Conservation (phyloP, 768 basidiomycete genomes). For the Pisolithus sp. region DNA sequence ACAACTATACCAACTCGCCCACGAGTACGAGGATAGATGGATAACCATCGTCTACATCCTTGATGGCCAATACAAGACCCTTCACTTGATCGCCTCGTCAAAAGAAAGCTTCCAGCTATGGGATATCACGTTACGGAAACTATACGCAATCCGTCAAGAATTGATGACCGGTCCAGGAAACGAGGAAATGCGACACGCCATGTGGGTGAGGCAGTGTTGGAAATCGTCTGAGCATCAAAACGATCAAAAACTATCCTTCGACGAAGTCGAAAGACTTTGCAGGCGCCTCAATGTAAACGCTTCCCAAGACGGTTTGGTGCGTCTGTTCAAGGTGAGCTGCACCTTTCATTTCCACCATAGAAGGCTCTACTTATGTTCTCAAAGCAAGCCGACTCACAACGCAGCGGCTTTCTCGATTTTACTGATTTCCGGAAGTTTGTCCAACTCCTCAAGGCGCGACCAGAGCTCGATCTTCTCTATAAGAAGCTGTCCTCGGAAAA, state of each 20-base stretch:
- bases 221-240: constrained; percentile 58
- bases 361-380: not conserved
- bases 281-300: constrained; percentile 62
- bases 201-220: constrained; percentile 85
- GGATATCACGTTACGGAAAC: constrained; percentile 56
- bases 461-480: constrained; percentile 71
- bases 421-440: constrained; percentile 77
- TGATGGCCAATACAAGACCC: constrained; percentile 73
- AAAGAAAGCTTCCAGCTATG: constrained; percentile 55
- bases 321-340: constrained; percentile 49
- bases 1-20: constrained; percentile 58
- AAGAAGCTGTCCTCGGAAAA: constrained; percentile 29
- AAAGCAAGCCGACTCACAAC: constrained; percentile 58
- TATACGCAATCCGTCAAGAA: constrained; percentile 60
- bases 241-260: constrained; percentile 60
- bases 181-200: constrained; percentile 52
- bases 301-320: constrained; percentile 43
- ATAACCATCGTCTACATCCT: constrained; percentile 80
- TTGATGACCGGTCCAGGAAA: constrained; percentile 65
- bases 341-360: not conserved
- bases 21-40: constrained; percentile 65
- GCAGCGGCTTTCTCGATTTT: constrained; percentile 64
- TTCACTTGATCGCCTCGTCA: constrained; percentile 75
- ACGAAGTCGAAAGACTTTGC: constrained; percentile 68
- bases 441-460: constrained; percentile 74